A percentile compares a stretch with the other conserved stretches of the same genome.
Conservation (phyloP, 331 rosid species). For the Quercus lobata region DNA sequence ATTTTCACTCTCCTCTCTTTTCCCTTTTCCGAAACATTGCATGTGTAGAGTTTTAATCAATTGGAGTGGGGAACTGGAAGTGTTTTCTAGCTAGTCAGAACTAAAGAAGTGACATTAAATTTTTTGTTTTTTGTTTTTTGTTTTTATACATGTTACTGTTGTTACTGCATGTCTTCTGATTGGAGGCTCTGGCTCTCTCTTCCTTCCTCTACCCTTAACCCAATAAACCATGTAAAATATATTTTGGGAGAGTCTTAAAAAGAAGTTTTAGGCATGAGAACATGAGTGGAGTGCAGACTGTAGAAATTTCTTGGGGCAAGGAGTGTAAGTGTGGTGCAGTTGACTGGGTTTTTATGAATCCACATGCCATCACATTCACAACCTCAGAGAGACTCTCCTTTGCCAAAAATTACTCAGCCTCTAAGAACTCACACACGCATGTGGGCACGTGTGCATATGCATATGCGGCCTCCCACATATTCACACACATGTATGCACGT, state of each 20-base stretch:
- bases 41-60: slow-evolving; percentile 28
- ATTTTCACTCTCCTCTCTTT: no score
- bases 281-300: slow-evolving; percentile 22
- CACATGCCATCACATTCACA: slow-evolving; percentile 73
- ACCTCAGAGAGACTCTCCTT: slow-evolving; percentile 16
- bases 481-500: slow-evolving; percentile 97
- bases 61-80: background rate
- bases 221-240: no score
- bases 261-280: slow-evolving; percentile 11
- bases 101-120: background rate
- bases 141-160: background rate
- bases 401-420: slow-evolving; percentile 28
- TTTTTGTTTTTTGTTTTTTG: no score
- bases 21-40: slow-evolving; percentile 14
- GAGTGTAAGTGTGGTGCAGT: slow-evolving; percentile 33
- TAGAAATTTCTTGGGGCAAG: slow-evolving; percentile 42
- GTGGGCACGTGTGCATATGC: slow-evolving; percentile 90
- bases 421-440: slow-evolving; percentile 50
- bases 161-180: background rate
- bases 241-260: background rate
- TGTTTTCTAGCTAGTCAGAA: background rate
- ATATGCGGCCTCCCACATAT: slow-evolving; percentile 73
- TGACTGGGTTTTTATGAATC: slow-evolving; percentile 52
- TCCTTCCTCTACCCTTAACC: background rate
- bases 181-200: background rate